A percentile compares a stretch with the other conserved stretches of the same genome.
Evolutionary conservation across 139 green algal species (phyloP).

Genomic region (Chlamydomonas sp.): DNA sequence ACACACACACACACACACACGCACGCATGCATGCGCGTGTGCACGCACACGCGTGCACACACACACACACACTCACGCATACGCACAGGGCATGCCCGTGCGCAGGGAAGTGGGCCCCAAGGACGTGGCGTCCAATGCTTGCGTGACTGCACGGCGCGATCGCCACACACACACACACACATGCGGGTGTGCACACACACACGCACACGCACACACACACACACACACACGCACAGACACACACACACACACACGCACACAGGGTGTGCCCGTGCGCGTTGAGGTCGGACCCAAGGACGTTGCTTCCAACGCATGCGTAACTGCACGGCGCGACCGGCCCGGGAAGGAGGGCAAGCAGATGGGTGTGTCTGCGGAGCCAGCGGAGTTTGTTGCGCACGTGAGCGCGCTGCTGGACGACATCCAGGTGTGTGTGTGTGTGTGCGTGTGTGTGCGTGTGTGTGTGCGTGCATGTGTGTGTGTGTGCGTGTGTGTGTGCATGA

Average conservation of each 20-base stretch:
- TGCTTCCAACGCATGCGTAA: conserved; percentile 63
- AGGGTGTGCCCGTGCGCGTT: conserved; percentile 72
- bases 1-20: no score
- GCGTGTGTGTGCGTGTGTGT: no score
- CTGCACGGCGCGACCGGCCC: conserved; percentile 24
- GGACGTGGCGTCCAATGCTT: conserved; percentile 72
- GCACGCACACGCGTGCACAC: no score
- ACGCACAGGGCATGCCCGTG: conserved; percentile 72
- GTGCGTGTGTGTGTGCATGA: no score
- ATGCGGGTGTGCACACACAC: no score
- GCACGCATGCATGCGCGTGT: no score
- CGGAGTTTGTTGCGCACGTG: conserved; percentile 53
- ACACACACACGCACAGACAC: no score
- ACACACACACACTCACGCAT: no score
- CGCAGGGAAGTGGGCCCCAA: conserved; percentile 83
- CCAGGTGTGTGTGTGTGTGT: conserved; percentile 3
- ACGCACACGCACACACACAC: no score
- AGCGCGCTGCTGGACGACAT: conserved; percentile 19
- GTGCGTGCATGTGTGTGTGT: no score
- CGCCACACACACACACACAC: no score
- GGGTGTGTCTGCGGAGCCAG: conserved; percentile 66
- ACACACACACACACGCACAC: no score
- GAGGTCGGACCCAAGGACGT: conserved; percentile 91
- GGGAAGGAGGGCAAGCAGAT: conserved; percentile 95
- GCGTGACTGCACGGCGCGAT: conserved; percentile 78